Evolutionary conservation across 2,329 filamentous ascomycete genomes (phyloP).

Genomic region (Penicillium freii): DNA sequence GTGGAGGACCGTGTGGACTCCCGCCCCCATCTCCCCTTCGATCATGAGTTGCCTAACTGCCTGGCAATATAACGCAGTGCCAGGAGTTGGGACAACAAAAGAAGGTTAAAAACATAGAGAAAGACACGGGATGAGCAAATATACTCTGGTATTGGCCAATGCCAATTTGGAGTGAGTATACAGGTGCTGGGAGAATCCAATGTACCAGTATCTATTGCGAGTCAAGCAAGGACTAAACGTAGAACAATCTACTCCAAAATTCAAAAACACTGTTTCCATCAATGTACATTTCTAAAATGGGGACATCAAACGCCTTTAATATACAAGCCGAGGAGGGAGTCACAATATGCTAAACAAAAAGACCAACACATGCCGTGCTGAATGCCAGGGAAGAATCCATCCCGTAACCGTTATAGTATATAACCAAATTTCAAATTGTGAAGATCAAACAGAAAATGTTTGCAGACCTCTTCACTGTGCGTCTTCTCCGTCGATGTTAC

Average conservation of each 20-base stretch:
- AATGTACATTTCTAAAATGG: constrained; percentile 11
- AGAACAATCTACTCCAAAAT: constrained; percentile 1
- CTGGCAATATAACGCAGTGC: not conserved
- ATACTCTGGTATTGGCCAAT: constrained; percentile 2
- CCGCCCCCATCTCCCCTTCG: not conserved
- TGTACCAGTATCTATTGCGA: constrained; percentile 10
- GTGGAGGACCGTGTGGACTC: not conserved
- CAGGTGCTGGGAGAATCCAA: constrained; percentile 3
- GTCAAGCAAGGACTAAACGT: constrained; percentile 1
- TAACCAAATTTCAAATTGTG: constrained; percentile 8
- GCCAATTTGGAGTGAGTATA: constrained; percentile 4
- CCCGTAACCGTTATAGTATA: constrained; percentile 25
- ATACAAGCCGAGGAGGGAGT: constrained; percentile 24
- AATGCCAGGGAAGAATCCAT: constrained; percentile 15
- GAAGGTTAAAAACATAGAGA: constrained; percentile 2
- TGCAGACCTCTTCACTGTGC: constrained; percentile 5
- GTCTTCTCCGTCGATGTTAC: constrained; percentile 40
- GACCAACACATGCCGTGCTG: constrained; percentile 15
- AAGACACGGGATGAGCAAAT: constrained; percentile 5
- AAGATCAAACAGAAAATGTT: not conserved
- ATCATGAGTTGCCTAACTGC: not conserved
- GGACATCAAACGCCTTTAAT: constrained; percentile 24
- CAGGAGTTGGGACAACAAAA: not conserved
- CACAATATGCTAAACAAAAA: constrained; percentile 22
- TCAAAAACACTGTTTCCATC: not conserved